These are phyloP conservation scores for Colletotrichum aenigma DNA, from an alignment of 2,329 filamentous ascomycete genomes.

Conservation along the genomic window DNA sequence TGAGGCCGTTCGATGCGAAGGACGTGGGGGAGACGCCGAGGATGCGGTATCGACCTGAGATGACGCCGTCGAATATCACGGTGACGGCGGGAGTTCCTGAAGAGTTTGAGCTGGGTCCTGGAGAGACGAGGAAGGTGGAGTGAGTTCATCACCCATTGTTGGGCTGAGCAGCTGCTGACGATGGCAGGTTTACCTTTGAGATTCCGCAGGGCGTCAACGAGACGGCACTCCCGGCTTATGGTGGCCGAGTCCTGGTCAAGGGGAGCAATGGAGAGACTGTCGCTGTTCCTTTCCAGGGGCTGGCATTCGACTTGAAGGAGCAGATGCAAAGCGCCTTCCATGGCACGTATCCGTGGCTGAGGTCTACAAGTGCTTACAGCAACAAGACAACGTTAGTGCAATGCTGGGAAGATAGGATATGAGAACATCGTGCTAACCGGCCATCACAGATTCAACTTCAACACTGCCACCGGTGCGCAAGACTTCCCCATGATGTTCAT, in stretches of 20 bases:
- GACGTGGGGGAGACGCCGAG: conserved; percentile 8
- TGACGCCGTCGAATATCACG: conserved; percentile 20
- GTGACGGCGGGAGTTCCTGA: conserved; percentile 17
- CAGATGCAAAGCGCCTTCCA: conserved; percentile 15
- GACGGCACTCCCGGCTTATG: conserved; percentile 33
- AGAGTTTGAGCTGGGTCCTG: conserved; percentile 8
- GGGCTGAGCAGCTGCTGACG: background rate
- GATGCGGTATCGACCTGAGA: conserved; percentile 21
- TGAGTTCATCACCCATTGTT: background rate
- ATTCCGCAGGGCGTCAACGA: conserved; percentile 30
- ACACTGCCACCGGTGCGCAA: conserved; percentile 1
- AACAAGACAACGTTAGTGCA: conserved; percentile 10
- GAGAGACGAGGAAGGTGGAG: conserved; percentile 1
- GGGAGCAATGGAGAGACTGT: conserved; percentile 34
- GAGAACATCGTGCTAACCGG: background rate
- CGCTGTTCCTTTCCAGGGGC: conserved; percentile 28
- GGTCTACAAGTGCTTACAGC: background rate
- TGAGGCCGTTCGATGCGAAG: conserved; percentile 7
- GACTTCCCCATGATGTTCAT: conserved; percentile 23
- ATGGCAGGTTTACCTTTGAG: conserved; percentile 22
- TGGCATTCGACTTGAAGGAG: conserved; percentile 12
- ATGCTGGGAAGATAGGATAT: background rate
- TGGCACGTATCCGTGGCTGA: conserved; percentile 13
- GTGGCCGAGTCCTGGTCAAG: conserved; percentile 35
- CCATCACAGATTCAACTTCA: conserved; percentile 7